phyloP scores from a whole-genome alignment of 2,329 filamentous ascomycete species.

The Diatrype stigma region DNA sequence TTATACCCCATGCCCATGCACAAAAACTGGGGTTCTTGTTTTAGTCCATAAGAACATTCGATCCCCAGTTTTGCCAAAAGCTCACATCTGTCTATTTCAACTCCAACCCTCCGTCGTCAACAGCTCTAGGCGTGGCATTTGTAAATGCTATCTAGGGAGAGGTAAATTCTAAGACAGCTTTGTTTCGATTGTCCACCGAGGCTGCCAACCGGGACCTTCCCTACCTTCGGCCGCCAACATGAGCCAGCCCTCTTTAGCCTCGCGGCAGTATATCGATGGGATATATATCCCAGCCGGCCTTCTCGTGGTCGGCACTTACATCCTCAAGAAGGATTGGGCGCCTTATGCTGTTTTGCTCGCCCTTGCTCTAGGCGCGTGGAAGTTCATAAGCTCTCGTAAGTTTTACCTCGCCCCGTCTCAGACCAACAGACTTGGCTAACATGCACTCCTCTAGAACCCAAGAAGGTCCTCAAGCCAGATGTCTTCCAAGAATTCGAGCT shows the following conservation, averaged over 20 bases:
- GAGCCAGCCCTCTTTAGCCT: slow-evolving; percentile 38
- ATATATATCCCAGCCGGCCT: slow-evolving; percentile 81
- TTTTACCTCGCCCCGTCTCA: slow-evolving; percentile 17
- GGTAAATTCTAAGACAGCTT: neutral
- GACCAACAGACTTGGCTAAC: slow-evolving; percentile 13
- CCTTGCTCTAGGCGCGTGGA: slow-evolving; percentile 62
- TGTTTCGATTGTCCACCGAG: neutral
- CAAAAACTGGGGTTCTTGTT: neutral
- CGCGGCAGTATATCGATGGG: slow-evolving; percentile 68
- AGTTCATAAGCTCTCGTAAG: slow-evolving; percentile 69
- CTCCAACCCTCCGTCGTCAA: too few relatives aligned
- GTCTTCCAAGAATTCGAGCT: slow-evolving; percentile 90
- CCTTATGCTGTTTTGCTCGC: slow-evolving; percentile 67
- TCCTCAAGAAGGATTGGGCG: slow-evolving; percentile 75
- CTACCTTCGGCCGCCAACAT: slow-evolving; percentile 23
- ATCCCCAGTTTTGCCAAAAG: neutral
- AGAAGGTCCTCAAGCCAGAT: slow-evolving; percentile 81
- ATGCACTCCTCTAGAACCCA: slow-evolving; percentile 51
- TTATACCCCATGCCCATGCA: neutral
- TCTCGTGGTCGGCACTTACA: slow-evolving; percentile 68
- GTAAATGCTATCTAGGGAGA: too few relatives aligned
- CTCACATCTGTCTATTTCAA: too few relatives aligned
- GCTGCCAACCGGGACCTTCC: neutral
- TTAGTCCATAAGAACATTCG: neutral
- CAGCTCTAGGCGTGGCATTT: too few relatives aligned